phyloP scores from a whole-genome alignment of 2,329 filamentous ascomycete genomes.

The Aspergillus hiratsukae region DNA sequence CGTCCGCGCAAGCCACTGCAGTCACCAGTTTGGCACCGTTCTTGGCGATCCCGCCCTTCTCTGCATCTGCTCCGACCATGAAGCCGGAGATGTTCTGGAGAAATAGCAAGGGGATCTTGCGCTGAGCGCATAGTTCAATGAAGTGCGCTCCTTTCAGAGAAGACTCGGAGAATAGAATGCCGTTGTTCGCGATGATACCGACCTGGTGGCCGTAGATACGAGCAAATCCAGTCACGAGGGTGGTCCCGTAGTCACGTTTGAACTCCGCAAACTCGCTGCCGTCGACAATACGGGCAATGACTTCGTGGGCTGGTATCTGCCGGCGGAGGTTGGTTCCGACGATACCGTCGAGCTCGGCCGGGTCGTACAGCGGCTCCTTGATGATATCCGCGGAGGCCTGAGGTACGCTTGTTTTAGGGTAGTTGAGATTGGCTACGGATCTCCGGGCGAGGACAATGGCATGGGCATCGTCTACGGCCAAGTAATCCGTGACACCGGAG shows the following conservation, averaged over 20 bases:
- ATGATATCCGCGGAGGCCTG: slow-evolving; percentile 38
- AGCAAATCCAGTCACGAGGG: slow-evolving; percentile 88
- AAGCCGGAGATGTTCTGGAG: slow-evolving; percentile 96
- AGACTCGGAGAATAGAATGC: slow-evolving; percentile 85
- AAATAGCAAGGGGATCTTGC: slow-evolving; percentile 85
- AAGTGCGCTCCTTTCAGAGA: slow-evolving; percentile 95
- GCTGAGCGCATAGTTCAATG: slow-evolving; percentile 87
- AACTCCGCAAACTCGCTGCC: slow-evolving; percentile 89
- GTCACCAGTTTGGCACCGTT: slow-evolving; percentile 96
- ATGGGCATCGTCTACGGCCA: slow-evolving; percentile 90
- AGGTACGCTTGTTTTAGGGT: slow-evolving; percentile 53
- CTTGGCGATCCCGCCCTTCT: slow-evolving; percentile 93
- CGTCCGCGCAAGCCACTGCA: slow-evolving; percentile 86
- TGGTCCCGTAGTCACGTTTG: slow-evolving; percentile 84
- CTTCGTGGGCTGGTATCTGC: slow-evolving; percentile 78
- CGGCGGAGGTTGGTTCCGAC: slow-evolving; percentile 84
- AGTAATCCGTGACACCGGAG: slow-evolving; percentile 90
- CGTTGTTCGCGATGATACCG: slow-evolving; percentile 92
- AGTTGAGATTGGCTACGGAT: slow-evolving; percentile 85
- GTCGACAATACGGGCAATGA: slow-evolving; percentile 90
- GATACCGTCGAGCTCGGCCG: slow-evolving; percentile 78
- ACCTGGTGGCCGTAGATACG: slow-evolving; percentile 85
- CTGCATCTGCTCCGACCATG: slow-evolving; percentile 92
- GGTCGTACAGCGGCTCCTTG: slow-evolving; percentile 73
- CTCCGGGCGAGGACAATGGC: slow-evolving; percentile 80